These are phyloP conservation scores for Cornus florida DNA, from an alignment of 148 eudicot species.

Conservation along the genomic window DNA sequence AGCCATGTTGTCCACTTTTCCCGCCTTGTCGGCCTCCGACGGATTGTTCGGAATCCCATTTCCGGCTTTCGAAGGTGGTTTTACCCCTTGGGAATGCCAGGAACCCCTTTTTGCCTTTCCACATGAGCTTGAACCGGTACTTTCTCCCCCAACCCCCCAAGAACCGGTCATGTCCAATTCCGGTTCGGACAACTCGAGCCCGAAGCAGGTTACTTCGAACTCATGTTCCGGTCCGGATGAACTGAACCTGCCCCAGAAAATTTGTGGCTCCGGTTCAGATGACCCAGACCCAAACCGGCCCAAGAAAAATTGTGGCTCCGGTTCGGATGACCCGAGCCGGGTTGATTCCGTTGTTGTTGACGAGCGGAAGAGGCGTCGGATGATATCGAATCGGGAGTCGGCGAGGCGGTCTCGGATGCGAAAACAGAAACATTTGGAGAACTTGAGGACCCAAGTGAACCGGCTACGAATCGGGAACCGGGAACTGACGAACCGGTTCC, in stretches of 20 bases:
- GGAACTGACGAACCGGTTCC: slow-evolving; percentile 41
- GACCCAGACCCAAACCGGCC: slow-evolving; percentile 10
- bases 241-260: background rate
- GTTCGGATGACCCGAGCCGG: background rate
- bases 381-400: slow-evolving; percentile 56
- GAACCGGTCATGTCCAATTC: slow-evolving; percentile 10
- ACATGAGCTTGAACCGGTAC: slow-evolving; percentile 11
- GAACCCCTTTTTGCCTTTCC: slow-evolving; percentile 28
- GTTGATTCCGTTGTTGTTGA: slow-evolving; percentile 13
- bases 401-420: slow-evolving; percentile 65
- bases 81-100: slow-evolving; percentile 39
- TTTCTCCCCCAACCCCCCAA: background rate
- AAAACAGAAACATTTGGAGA: slow-evolving; percentile 54
- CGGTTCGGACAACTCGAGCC: slow-evolving; percentile 15
- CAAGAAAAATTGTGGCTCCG: background rate
- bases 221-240: background rate
- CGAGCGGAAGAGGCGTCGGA: slow-evolving; percentile 56
- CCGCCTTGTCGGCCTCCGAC: slow-evolving; percentile 24
- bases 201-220: background rate
- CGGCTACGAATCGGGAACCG: slow-evolving; percentile 34
- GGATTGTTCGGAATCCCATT: slow-evolving; percentile 25
- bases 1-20: slow-evolving; percentile 52
- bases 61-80: slow-evolving; percentile 24
- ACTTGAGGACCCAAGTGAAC: slow-evolving; percentile 39
- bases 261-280: slow-evolving; percentile 26